Evolutionary conservation across 2,329 filamentous ascomycete genomes (phyloP).

Genomic region (Sporothrix sp.): DNA sequence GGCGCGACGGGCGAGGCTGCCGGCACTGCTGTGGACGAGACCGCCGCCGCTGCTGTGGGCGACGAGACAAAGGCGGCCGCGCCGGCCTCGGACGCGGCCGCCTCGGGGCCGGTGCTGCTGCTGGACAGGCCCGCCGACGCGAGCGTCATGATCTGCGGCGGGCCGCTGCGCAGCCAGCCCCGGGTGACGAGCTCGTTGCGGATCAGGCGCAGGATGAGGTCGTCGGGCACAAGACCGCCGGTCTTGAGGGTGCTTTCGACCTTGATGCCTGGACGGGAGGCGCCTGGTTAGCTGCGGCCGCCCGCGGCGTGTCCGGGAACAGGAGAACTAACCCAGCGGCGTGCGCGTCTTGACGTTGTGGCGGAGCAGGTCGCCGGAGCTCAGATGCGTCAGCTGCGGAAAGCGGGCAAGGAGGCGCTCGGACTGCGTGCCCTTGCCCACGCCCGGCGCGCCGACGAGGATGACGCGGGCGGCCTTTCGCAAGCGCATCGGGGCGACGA

Average conservation of each 20-base stretch:
- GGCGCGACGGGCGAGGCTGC: not conserved
- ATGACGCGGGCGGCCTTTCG: conserved; percentile 82
- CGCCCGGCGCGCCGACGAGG: conserved; percentile 88
- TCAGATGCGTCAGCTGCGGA: conserved; percentile 81
- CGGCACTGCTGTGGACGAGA: not conserved
- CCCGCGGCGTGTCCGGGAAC: not conserved
- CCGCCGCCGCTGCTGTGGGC: conserved; percentile 19
- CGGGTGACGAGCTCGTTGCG: conserved; percentile 76
- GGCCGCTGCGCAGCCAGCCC: conserved; percentile 60
- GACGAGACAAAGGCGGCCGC: conserved; percentile 33
- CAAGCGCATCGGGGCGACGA: conserved; percentile 46
- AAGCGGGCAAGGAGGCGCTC: conserved; percentile 79
- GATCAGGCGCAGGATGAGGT: conserved; percentile 85
- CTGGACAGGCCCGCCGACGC: conserved; percentile 28
- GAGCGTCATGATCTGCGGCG: conserved; percentile 41
- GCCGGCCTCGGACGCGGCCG: conserved; percentile 20
- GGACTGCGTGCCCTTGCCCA: conserved; percentile 93
- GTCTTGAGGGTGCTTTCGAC: conserved; percentile 82
- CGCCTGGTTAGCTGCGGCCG: not conserved
- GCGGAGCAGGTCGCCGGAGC: conserved; percentile 84
- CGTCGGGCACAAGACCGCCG: conserved; percentile 83
- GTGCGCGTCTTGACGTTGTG: conserved; percentile 87
- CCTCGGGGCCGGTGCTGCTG: conserved; percentile 19
- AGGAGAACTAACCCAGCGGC: conserved; percentile 58
- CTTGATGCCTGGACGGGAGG: conserved; percentile 58